phyloP scores from a whole-genome alignment of 2,329 filamentous ascomycete genomes.

The Ophiostoma tasmaniense region DNA sequence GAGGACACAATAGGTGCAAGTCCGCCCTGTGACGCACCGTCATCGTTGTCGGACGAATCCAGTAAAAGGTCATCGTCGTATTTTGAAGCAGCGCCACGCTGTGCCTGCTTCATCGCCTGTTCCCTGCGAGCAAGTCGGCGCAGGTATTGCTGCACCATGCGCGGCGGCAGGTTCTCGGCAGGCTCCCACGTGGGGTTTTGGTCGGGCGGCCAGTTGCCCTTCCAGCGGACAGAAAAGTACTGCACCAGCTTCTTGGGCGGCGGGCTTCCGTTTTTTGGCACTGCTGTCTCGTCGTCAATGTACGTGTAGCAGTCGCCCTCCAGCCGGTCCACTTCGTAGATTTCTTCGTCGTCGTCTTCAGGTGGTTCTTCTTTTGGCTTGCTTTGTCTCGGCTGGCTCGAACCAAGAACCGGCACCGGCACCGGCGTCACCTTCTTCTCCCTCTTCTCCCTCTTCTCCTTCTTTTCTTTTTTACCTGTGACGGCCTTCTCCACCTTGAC shows the following conservation, averaged over 20 bases:
- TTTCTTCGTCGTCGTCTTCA: constrained; percentile 21
- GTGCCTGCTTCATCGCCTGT: background rate
- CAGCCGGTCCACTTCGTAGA: constrained; percentile 22
- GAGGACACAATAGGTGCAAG: background rate
- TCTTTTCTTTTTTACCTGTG: background rate
- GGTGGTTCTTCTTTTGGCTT: background rate
- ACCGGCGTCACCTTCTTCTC: background rate
- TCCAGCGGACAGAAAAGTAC: constrained; percentile 47
- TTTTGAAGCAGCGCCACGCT: background rate
- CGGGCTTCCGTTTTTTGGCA: constrained; percentile 24
- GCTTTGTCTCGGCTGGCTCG: background rate
- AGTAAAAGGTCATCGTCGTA: background rate
- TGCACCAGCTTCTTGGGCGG: constrained; percentile 27
- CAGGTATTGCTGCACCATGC: constrained; percentile 36
- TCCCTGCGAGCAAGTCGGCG: background rate
- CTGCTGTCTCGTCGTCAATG: constrained; percentile 34
- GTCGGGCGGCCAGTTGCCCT: constrained; percentile 46
- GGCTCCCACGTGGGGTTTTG: constrained; percentile 54
- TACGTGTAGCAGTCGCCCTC: constrained; percentile 36
- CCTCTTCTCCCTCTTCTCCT: background rate
- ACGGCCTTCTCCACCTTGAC: constrained; percentile 8
- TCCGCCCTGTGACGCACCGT: background rate
- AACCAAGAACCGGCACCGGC: background rate
- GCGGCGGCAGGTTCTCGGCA: constrained; percentile 38
- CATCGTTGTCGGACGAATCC: background rate